Conservation (phyloP, 108 stramenopile genomes). For the Nannochloropsis granulata region DNA sequence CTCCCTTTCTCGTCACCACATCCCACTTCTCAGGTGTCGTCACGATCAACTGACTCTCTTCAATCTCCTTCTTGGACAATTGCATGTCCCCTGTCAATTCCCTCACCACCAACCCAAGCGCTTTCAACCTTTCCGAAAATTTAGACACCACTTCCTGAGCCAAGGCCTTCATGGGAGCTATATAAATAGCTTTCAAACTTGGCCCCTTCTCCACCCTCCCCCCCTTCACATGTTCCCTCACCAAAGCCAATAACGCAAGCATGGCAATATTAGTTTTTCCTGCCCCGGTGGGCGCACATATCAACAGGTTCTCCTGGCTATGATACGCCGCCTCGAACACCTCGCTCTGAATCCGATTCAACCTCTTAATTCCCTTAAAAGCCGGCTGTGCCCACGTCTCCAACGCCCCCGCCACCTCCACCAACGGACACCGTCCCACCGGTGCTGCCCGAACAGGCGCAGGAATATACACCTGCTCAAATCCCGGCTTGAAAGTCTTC, state of each 20-base stretch:
- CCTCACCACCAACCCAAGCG: constrained; percentile 61
- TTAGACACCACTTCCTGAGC: constrained; percentile 98
- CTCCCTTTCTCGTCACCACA: constrained; percentile 45
- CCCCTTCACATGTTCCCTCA: not conserved
- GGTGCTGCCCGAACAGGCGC: not conserved
- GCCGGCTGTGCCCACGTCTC: constrained; percentile 39
- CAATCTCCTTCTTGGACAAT: constrained; percentile 73
- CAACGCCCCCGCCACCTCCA: constrained; percentile 26
- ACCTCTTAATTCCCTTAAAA: constrained; percentile 53
- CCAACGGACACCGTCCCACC: not conserved
- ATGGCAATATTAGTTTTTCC: constrained; percentile 98
- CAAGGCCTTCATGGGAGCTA: constrained; percentile 99
- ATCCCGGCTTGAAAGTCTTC: constrained; percentile 20
- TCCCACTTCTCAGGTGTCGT: constrained; percentile 93
- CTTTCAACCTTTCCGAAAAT: constrained; percentile 63
- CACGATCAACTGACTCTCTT: constrained; percentile 73
- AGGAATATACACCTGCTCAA: constrained; percentile 37
- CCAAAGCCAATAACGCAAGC: constrained; percentile 50
- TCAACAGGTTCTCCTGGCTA: constrained; percentile 69
- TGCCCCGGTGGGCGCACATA: constrained; percentile 98
- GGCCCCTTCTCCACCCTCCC: constrained; percentile 9
- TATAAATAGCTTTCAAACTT: constrained; percentile 67
- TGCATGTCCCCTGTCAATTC: constrained; percentile 99
- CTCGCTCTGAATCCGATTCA: constrained; percentile 80
- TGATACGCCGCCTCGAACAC: constrained; percentile 79